Evolutionary conservation across 805 yeast species (phyloP).

Genomic region (Ogataea trehaloabstinens): DNA sequence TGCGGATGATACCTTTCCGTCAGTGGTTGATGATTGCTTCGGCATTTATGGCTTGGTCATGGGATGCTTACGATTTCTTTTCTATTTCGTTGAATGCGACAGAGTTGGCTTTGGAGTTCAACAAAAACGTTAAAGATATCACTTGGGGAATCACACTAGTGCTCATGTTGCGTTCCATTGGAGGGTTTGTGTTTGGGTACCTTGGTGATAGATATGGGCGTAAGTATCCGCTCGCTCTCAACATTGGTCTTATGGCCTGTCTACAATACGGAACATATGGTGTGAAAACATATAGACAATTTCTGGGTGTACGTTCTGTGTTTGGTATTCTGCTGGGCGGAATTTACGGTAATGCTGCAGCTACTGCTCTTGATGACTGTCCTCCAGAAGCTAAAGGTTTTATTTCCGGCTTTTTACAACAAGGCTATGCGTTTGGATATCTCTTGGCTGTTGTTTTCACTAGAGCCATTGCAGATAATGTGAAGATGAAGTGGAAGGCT

Average conservation of each 20-base stretch:
- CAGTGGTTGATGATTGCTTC: slow-evolving; percentile 58
- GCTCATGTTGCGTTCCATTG: slow-evolving; percentile 65
- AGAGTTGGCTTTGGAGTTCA: slow-evolving; percentile 45
- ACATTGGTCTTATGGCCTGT: slow-evolving; percentile 44
- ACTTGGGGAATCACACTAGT: slow-evolving; percentile 70
- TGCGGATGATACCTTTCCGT: slow-evolving; percentile 43
- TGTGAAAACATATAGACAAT: slow-evolving; percentile 52
- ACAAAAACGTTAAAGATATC: slow-evolving; percentile 45
- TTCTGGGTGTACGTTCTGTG: slow-evolving; percentile 59
- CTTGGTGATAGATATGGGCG: slow-evolving; percentile 61
- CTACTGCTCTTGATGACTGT: slow-evolving; percentile 53
- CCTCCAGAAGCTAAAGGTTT: slow-evolving; percentile 55
- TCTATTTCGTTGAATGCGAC: slow-evolving; percentile 52
- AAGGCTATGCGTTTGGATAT: slow-evolving; percentile 76
- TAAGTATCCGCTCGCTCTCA: slow-evolving; percentile 53
- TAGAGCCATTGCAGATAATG: slow-evolving; percentile 57
- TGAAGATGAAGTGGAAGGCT: slow-evolving; percentile 58
- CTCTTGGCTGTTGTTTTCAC: slow-evolving; percentile 62
- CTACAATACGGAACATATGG: slow-evolving; percentile 67
- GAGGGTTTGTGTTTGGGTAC: slow-evolving; percentile 60
- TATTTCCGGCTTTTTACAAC: slow-evolving; percentile 69
- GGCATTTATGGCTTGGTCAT: slow-evolving; percentile 60
- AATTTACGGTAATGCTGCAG: slow-evolving; percentile 52
- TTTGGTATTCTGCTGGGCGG: slow-evolving; percentile 64
- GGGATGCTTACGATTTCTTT: slow-evolving; percentile 67